Base-by-base conservation (phyloP, 495 filamentous ascomycete genomes). In the Xeromyces bisporus region DNA sequence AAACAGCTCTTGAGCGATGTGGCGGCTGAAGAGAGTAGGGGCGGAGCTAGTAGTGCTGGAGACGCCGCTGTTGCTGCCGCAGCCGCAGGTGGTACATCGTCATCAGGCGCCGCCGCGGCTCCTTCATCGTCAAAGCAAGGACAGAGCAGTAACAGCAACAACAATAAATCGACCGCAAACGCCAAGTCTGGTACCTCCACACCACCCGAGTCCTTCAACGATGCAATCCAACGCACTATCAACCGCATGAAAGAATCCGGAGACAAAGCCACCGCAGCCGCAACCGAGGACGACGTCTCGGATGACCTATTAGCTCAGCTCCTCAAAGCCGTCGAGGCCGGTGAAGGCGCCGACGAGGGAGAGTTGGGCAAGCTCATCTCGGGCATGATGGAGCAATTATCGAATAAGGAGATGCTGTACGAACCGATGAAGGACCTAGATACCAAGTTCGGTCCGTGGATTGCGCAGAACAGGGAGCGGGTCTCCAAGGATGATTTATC, bases 301-400 rank as follows among this genome's bases (percentile, higher is more conserved):
- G 80, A 91, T 37, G 86, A 91, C 48, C 70, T 93, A 44, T 56
- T 94, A 8, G 71, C 76, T 15, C 75, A 89, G 48, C 71, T 94
- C 56, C 56, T 96, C 37, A 89, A 86, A 52, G 77, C 83, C 31
- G 69, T 80, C 39, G 61, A 67, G 29, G 67, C 64, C 6, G 77
- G 72, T 10, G 73, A 65, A 10, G 76, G 69, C 11, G n/a, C n/a
- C n/a, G 66, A 64, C 33, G 84, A 96, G 13, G 84, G 86, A 34
- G 84, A 92, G 37, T 77, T 94, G 42, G 80, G 77, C 15, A 86
- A 89, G 54, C 79, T 96, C 74, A 66, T 96, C 18, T 63, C 91
- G 62, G 80, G 77, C 16, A 93, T 94, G 83, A 96, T 97, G 86
- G 83, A 96, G 53, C 84, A 97, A 52, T 61, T 97, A 34, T 94